phyloP scores from a whole-genome alignment of 495 filamentous ascomycete species.

The Xylaria flabelliformis region DNA sequence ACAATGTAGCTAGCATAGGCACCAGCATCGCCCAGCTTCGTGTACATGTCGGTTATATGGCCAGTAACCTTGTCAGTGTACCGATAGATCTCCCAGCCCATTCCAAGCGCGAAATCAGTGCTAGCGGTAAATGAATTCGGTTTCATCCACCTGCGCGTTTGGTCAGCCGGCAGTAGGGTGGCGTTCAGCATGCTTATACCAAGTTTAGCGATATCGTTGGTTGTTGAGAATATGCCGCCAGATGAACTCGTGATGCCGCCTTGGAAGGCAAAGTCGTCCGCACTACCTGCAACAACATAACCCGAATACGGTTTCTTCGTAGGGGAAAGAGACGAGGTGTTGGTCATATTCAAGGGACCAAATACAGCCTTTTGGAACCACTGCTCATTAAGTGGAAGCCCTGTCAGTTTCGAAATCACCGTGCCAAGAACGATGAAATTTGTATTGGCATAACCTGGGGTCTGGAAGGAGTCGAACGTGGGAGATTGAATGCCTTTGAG shows the following conservation, averaged over 20 bases:
- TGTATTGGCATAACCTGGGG: constrained; percentile 42
- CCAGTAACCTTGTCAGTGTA: constrained; percentile 37
- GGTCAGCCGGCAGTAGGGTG: constrained; percentile 44
- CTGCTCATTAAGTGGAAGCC: constrained; percentile 30
- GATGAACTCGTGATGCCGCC: constrained; percentile 31
- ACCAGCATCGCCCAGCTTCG: constrained; percentile 53
- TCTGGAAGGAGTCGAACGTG: constrained; percentile 40
- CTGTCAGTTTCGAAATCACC: constrained; percentile 39
- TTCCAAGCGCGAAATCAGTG: constrained; percentile 39
- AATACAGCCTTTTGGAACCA: constrained; percentile 41
- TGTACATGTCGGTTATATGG: constrained; percentile 46
- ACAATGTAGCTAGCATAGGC: constrained; percentile 42
- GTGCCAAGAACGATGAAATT: constrained; percentile 45
- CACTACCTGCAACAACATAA: constrained; percentile 32
- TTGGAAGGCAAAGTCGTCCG: constrained; percentile 21
- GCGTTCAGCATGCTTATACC: constrained; percentile 57
- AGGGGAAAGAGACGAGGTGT: constrained; percentile 35
- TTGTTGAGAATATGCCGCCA: constrained; percentile 37
- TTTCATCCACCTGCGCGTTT: constrained; percentile 59
- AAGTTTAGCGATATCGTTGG: constrained; percentile 40
- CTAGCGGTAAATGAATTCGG: constrained; percentile 51
- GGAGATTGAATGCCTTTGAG: constrained; percentile 35
- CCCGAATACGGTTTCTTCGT: constrained; percentile 29
- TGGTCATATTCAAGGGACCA: constrained; percentile 39
- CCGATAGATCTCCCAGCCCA: constrained; percentile 47